Percentiles rank a stretch among this genome's conserved stretches.
Evolutionary conservation across 306 rosid species (phyloP).

Genomic region (Castanospermum australe): DNA sequence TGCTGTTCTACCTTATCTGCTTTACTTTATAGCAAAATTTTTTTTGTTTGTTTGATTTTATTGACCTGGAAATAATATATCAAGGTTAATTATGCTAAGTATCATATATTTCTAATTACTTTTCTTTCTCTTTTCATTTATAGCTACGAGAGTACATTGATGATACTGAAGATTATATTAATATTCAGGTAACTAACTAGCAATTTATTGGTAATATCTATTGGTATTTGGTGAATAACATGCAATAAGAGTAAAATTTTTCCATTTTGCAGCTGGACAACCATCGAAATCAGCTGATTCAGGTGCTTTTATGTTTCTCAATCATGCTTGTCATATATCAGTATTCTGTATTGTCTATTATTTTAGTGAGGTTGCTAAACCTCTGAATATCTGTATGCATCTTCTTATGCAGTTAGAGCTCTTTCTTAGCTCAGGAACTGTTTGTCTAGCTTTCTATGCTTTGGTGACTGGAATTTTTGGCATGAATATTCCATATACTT

Average conservation of each 20-base stretch:
- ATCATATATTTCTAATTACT: not conserved
- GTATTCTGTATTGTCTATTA: not conserved
- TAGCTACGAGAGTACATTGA: slow-evolving; percentile 92
- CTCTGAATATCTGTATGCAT: not conserved
- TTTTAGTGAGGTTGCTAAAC: not conserved
- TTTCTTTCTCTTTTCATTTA: slow-evolving; percentile 28
- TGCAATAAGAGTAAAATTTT: not conserved
- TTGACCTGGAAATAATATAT: not conserved
- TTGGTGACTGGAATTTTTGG: slow-evolving; percentile 78
- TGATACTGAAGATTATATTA: slow-evolving; percentile 92
- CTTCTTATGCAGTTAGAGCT: slow-evolving; percentile 76
- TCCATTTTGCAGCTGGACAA: slow-evolving; percentile 69
- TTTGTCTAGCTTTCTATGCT: slow-evolving; percentile 60
- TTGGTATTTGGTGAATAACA: not conserved
- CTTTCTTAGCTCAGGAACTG: slow-evolving; percentile 80
- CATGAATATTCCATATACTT: slow-evolving; percentile 79
- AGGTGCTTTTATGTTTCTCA: slow-evolving; percentile 51
- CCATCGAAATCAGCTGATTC: slow-evolving; percentile 75
- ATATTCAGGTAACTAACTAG: slow-evolving; percentile 67
- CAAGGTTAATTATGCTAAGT: not conserved
- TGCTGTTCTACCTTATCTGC: not conserved
- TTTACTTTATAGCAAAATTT: not conserved
- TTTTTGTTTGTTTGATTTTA: not conserved
- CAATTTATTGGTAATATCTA: not conserved
- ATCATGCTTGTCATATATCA: not conserved